A percentile compares a stretch with the other conserved stretches of the same genome.
These are phyloP conservation scores for Medakamo hakoo DNA, from an alignment of 139 green algal genomes.

Conservation along the genomic window DNA sequence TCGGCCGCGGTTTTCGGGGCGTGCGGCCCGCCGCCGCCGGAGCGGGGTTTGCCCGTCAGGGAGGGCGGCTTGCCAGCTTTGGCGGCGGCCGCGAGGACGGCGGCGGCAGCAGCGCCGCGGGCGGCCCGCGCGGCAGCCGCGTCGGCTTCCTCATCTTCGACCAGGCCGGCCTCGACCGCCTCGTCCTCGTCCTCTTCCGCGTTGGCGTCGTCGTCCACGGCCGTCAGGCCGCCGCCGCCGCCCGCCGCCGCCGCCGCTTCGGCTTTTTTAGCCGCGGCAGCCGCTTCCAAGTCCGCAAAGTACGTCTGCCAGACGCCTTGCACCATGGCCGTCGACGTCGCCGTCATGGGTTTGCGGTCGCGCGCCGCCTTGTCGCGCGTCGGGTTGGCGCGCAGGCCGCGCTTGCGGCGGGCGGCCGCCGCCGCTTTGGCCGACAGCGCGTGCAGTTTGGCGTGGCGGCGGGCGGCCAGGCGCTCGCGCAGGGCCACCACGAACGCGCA, in stretches of 20 bases:
- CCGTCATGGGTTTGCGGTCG: conserved; percentile 68
- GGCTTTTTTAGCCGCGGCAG: conserved; percentile 11
- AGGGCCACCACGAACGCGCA: conserved; percentile 56
- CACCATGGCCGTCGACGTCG: conserved; percentile 84
- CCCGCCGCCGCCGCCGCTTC: conserved; percentile 1
- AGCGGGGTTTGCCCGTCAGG: conserved; percentile 5
- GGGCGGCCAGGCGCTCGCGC: conserved; percentile 39
- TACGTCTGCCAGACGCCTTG: conserved; percentile 64
- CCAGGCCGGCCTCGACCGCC: conserved; percentile 30
- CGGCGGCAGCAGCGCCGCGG: not conserved
- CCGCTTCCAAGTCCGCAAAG: conserved; percentile 28
- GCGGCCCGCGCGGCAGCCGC: conserved; percentile 3
- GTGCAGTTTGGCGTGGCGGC: conserved; percentile 77
- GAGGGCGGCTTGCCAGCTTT: no score
- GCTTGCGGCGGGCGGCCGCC: not conserved
- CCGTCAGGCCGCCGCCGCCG: conserved; percentile 6
- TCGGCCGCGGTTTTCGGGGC: conserved; percentile 1
- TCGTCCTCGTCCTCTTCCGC: conserved; percentile 48
- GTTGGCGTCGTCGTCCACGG: conserved; percentile 54
- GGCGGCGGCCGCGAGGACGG: not conserved
- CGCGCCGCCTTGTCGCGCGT: conserved; percentile 30
- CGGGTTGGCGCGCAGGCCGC: conserved; percentile 1
- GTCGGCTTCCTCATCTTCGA: conserved; percentile 6
- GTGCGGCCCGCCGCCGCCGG: conserved; percentile 1
- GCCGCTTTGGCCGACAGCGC: not conserved